A percentile compares a stretch with the other conserved stretches of the same genome.
Evolutionary conservation across 1,284 basidiomycete genomes (phyloP).

Genomic region (Somion occarium): DNA sequence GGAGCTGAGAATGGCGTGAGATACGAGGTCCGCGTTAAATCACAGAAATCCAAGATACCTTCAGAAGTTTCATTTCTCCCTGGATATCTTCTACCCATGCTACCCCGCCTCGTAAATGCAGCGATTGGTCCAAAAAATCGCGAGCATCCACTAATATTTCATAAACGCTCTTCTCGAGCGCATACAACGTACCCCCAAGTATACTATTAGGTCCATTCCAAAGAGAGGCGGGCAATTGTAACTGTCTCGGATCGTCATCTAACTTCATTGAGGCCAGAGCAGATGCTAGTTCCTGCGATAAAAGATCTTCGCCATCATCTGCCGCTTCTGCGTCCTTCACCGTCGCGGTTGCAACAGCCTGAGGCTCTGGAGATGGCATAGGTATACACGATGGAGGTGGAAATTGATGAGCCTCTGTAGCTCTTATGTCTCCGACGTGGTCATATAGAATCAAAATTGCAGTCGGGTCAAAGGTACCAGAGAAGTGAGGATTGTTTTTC

Average conservation of each 20-base stretch:
- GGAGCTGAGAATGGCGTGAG: slow-evolving; percentile 36
- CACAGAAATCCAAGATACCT: slow-evolving; percentile 28
- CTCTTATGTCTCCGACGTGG: slow-evolving; percentile 33
- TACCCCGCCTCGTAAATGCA: slow-evolving; percentile 45
- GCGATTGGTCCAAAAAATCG: slow-evolving; percentile 13
- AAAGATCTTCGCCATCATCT: slow-evolving; percentile 16
- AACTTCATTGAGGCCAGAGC: slow-evolving; percentile 40
- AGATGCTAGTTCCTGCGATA: slow-evolving; percentile 36
- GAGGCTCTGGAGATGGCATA: not conserved
- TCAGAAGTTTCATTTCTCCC: slow-evolving; percentile 43
- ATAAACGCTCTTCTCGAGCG: slow-evolving; percentile 42
- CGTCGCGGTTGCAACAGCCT: slow-evolving; percentile 3
- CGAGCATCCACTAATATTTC: slow-evolving; percentile 24
- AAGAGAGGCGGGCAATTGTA: slow-evolving; percentile 37
- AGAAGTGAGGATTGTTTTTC: slow-evolving; percentile 67
- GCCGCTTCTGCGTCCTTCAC: not conserved
- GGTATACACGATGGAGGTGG: slow-evolving; percentile 46
- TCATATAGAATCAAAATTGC: slow-evolving; percentile 55
- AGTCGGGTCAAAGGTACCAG: slow-evolving; percentile 65
- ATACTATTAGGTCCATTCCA: slow-evolving; percentile 37
- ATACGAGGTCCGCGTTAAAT: not conserved
- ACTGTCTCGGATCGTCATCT: slow-evolving; percentile 33
- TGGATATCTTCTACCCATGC: slow-evolving; percentile 46
- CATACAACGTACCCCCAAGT: slow-evolving; percentile 37
- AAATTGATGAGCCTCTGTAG: slow-evolving; percentile 48